phyloP scores from a whole-genome alignment of 768 basidiomycete species.

The Hemileccinum rubropunctum region DNA sequence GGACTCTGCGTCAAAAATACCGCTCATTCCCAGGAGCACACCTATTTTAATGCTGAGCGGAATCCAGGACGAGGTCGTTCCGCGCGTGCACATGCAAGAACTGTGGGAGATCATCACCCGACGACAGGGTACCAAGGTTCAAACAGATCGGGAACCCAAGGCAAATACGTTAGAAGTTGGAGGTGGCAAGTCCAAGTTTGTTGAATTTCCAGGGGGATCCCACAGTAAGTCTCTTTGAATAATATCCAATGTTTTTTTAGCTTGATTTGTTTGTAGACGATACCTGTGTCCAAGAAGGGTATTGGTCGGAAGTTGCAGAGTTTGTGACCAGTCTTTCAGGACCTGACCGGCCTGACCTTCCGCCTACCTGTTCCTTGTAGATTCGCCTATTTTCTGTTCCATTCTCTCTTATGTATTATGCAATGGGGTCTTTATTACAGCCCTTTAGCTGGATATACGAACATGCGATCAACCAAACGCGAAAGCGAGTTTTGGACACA shows the following conservation, averaged over 20 bases:
- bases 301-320: constrained; percentile 50
- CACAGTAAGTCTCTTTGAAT: constrained; percentile 46
- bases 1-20: constrained; percentile 71
- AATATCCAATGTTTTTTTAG: not conserved
- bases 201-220: constrained; percentile 51
- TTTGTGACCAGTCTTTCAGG: constrained; percentile 38
- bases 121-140: constrained; percentile 38
- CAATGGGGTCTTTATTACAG: not conserved
- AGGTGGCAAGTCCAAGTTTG: constrained; percentile 50
- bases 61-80: constrained; percentile 50
- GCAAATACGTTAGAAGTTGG: constrained; percentile 46
- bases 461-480: not conserved
- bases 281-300: constrained; percentile 53
- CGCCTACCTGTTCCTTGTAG: not conserved
- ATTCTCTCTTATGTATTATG: not conserved
- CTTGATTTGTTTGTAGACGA: constrained; percentile 37
- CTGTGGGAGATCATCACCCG: constrained; percentile 61
- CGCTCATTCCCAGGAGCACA: constrained; percentile 55
- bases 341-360: not conserved
- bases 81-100: constrained; percentile 53
- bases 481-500: not conserved
- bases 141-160: constrained; percentile 19
- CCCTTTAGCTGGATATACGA: not conserved
- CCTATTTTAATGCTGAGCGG: constrained; percentile 88
- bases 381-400: not conserved